Percentiles rank a stretch among this genome's conserved stretches.
These are phyloP conservation scores for Tuber borchii DNA, from an alignment of 495 filamentous ascomycete species.

Conservation along the genomic window DNA sequence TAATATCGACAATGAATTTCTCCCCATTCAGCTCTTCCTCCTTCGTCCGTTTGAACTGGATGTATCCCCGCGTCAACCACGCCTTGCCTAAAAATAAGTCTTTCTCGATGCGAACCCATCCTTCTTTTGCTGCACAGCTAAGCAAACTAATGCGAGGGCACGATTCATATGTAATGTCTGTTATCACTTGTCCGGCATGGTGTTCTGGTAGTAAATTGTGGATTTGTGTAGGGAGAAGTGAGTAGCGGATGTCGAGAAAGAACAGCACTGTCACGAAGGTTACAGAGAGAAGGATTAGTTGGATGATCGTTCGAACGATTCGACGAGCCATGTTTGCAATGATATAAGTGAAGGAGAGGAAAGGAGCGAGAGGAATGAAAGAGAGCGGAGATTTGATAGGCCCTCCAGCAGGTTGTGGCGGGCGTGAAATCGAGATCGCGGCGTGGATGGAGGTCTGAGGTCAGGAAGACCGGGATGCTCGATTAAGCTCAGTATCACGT, in stretches of 20 bases:
- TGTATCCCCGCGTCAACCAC: conserved; percentile 70
- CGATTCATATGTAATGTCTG: conserved; percentile 75
- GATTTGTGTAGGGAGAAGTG: conserved; percentile 67
- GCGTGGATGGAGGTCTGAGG: not conserved
- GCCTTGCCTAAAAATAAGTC: conserved; percentile 73
- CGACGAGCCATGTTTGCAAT: conserved; percentile 38
- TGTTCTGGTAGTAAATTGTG: conserved; percentile 78
- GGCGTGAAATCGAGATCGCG: not conserved
- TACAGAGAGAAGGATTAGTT: conserved; percentile 62
- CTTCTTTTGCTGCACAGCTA: conserved; percentile 58
- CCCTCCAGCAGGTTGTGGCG: not conserved
- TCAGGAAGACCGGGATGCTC: not conserved
- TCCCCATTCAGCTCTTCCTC: conserved; percentile 79
- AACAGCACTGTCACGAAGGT: conserved; percentile 64
- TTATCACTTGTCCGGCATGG: conserved; percentile 72
- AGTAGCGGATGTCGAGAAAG: conserved; percentile 72
- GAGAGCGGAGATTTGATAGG: not conserved
- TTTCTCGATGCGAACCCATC: conserved; percentile 84
- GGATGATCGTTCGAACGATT: conserved; percentile 70
- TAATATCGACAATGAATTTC: conserved; percentile 75
- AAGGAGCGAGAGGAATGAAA: not conserved
- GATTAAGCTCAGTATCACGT: not conserved
- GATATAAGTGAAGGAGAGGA: conserved; percentile 8
- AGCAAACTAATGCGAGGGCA: conserved; percentile 75
- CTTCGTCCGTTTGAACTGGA: conserved; percentile 77